Evolutionary conservation across 345 rosid species (phyloP), one percentile per base, ranked within the genome.

Genomic region (Erysimum cheiranthoides): DNA sequence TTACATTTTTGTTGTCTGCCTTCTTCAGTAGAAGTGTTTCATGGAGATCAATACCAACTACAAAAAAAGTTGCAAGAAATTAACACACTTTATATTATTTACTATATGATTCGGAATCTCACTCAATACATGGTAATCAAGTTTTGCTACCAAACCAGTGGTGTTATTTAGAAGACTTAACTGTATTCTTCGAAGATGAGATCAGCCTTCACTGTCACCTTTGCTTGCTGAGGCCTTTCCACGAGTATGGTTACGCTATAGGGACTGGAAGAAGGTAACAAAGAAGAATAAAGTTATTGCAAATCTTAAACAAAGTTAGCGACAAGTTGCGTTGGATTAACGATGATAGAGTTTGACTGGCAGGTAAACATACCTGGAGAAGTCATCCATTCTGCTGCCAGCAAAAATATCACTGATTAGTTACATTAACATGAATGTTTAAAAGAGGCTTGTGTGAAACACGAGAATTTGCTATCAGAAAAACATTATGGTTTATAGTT

Each of bases 1-100:
- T 69, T 3, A 66, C 13, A 68, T 52, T 77, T 18, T 75, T 60
- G 73, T 66, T 74, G 65, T 35, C 68, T 71, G 85, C 80, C 84
- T 78, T 81, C 74, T 81, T 69, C 73, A 88, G 79, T 66, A 71
- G 14, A 80, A 87, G 81, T 63, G 85, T 86, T 70, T 85, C 78
- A 82, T 92, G 98, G 79, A 83, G 71, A 82, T 94, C 98, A 32
- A 89, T 60, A 63, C 97, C 97, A 83, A 89, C 98, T 94, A 82
- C 82, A 68, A 61, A 32, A n/a, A 12, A 49, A 49, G 2, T 17
- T 6, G 34, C 53, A 35, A 18, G 14, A 52, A 30, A 9, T 27
- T 4, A 21, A 61, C 28, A 32, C 59, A 42, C 60, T 61, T 52
- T 17, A 21, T n/a, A 2, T 38, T 10, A 61, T 54, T 50, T 25